phyloP scores from a whole-genome alignment of 2,329 filamentous ascomycete genomes.

The Thyridium curvatum region DNA sequence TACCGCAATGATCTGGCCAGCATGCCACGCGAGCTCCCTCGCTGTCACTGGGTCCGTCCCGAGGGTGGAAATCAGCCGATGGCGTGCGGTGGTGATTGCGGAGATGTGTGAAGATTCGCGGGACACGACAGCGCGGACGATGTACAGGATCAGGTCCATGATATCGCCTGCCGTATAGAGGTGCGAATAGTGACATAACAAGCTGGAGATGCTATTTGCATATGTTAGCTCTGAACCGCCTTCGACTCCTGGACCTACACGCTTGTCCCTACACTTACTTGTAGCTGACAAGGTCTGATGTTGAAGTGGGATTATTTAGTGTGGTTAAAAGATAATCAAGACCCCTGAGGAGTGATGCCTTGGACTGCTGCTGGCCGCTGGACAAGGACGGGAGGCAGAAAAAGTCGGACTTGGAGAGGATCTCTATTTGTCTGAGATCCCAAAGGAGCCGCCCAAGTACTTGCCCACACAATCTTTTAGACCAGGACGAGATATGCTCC shows the following conservation, averaged over 20 bases:
- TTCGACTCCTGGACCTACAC: no score
- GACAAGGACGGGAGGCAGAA: conserved; percentile 17
- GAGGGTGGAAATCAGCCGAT: conserved; percentile 14
- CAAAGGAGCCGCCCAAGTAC: conserved; percentile 21
- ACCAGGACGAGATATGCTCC: conserved; percentile 13
- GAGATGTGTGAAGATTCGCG: conserved; percentile 7
- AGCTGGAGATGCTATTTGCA: conserved; percentile 14
- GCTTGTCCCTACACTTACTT: conserved; percentile 12
- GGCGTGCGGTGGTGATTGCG: conserved; percentile 14
- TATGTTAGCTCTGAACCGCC: conserved; percentile 3
- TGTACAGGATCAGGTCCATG: conserved; percentile 20
- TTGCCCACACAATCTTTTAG: conserved; percentile 18
- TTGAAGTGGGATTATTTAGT: conserved; percentile 14
- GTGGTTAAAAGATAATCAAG: conserved; percentile 12
- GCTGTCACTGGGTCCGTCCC: conserved; percentile 11
- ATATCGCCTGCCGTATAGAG: conserved; percentile 17
- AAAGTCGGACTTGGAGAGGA: conserved; percentile 15
- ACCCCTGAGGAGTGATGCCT: conserved; percentile 11
- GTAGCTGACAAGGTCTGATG: conserved; percentile 19
- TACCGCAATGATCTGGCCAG: conserved; percentile 20
- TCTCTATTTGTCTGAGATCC: conserved; percentile 21
- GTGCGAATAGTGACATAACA: conserved; percentile 21
- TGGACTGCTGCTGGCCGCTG: conserved; percentile 15
- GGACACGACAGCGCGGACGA: conserved; percentile 18
- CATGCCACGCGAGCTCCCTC: conserved; percentile 18